Evolutionary conservation across 2,329 filamentous ascomycete genomes (phyloP).

Genomic region (Penicillium sp.): DNA sequence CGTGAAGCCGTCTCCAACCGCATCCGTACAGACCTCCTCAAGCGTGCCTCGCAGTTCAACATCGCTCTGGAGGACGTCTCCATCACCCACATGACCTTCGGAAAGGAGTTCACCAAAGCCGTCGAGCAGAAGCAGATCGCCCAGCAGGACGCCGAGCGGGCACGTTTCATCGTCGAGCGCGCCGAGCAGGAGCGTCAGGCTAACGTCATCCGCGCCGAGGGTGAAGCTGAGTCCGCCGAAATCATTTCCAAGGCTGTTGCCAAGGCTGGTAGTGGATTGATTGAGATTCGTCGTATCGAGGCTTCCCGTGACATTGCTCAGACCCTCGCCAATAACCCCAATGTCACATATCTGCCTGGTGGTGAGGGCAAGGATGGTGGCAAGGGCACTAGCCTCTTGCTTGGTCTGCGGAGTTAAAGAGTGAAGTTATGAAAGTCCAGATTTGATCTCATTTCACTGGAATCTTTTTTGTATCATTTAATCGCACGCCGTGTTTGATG

Average conservation of each 20-base stretch:
- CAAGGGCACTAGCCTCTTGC: slow-evolving; percentile 65
- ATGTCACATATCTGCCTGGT: slow-evolving; percentile 90
- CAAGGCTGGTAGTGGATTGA: slow-evolving; percentile 88
- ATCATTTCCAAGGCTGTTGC: slow-evolving; percentile 92
- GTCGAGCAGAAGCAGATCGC: slow-evolving; percentile 99
- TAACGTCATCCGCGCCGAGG: slow-evolving; percentile 96
- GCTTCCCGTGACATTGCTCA: slow-evolving; percentile 93
- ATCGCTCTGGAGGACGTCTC: slow-evolving; percentile 98
- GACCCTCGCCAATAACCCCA: slow-evolving; percentile 85
- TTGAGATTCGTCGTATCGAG: slow-evolving; percentile 96
- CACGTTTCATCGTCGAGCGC: slow-evolving; percentile 96
- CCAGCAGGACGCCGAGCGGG: slow-evolving; percentile 96
- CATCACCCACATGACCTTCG: slow-evolving; percentile 99
- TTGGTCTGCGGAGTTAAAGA: slow-evolving; percentile 61
- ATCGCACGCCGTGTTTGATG: slow-evolving; percentile 24
- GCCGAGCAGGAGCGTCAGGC: slow-evolving; percentile 98
- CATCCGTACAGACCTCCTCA: slow-evolving; percentile 88
- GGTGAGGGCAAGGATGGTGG: slow-evolving; percentile 59
- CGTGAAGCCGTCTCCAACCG: slow-evolving; percentile 94
- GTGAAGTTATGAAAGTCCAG: slow-evolving; percentile 9
- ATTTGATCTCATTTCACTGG: slow-evolving; percentile 8
- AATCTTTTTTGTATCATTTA: slow-evolving; percentile 24
- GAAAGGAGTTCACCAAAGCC: slow-evolving; percentile 96
- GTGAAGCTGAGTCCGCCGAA: slow-evolving; percentile 94
- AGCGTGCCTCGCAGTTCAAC: slow-evolving; percentile 95